A percentile compares a stretch with the other conserved stretches of the same genome.
Conservation (phyloP, 768 basidiomycete genomes). For the Pleurotus cornucopiae region DNA sequence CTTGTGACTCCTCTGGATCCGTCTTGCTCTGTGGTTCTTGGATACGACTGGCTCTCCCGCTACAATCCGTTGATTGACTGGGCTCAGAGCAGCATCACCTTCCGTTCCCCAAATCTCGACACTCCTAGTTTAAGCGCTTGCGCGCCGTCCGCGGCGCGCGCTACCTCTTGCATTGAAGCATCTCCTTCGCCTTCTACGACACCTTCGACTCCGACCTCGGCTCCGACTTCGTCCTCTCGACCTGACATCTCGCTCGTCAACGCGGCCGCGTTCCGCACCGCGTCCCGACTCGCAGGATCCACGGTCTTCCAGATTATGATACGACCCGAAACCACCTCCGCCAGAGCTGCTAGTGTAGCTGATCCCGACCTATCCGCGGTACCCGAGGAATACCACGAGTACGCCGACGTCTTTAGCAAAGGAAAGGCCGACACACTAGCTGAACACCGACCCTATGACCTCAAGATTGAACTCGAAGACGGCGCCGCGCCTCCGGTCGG, state of each 20-base stretch:
- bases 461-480: slow-evolving; percentile 4
- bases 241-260: not conserved
- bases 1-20: slow-evolving; percentile 13
- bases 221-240: slow-evolving; percentile 13
- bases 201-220: not conserved
- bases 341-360: not conserved
- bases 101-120: slow-evolving; percentile 22
- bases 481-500: not conserved
- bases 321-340: too few species aligned
- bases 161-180: slow-evolving; percentile 13
- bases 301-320: not conserved
- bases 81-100: slow-evolving; percentile 17
- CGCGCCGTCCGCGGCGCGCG: too few species aligned
- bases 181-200: not conserved
- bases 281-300: not conserved
- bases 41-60: slow-evolving; percentile 29
- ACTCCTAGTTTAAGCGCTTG: not conserved
- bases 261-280: not conserved
- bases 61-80: slow-evolving; percentile 34
- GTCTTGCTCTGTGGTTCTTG: slow-evolving; percentile 30
- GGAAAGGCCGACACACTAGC: slow-evolving; percentile 21
- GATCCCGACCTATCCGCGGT: slow-evolving; percentile 11
- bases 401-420: slow-evolving; percentile 21
- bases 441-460: slow-evolving; percentile 29
- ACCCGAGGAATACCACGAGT: slow-evolving; percentile 24